Percentiles rank a stretch among this genome's conserved stretches.
Evolutionary conservation across 2,329 filamentous ascomycete species (phyloP).

Genomic region (Onygenales sp.): DNA sequence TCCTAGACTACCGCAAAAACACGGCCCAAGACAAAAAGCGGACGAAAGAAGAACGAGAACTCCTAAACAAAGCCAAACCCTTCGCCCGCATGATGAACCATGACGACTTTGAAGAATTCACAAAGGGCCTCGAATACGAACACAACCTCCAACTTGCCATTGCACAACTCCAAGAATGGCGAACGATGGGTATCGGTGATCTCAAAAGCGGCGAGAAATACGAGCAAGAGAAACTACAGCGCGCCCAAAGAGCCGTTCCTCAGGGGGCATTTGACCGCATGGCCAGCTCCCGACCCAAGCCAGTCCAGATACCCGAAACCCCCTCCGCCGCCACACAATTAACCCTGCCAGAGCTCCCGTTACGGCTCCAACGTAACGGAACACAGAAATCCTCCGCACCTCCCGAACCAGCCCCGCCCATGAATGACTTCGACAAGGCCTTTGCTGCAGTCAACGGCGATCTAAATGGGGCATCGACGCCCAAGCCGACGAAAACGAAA

Average conservation of each 20-base stretch:
- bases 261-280: constrained; percentile 81
- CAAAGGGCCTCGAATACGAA: constrained; percentile 78
- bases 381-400: constrained; percentile 17
- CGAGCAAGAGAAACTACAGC: constrained; percentile 72
- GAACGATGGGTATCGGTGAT: constrained; percentile 72
- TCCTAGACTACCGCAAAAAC: constrained; percentile 91
- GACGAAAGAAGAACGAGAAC: constrained; percentile 86
- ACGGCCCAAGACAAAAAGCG: constrained; percentile 84
- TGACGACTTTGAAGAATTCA: constrained; percentile 78
- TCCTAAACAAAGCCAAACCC: constrained; percentile 88
- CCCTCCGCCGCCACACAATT: constrained; percentile 66
- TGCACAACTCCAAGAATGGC: constrained; percentile 85
- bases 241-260: constrained; percentile 56
- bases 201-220: constrained; percentile 84
- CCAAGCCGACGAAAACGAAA: constrained; percentile 36
- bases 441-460: constrained; percentile 43
- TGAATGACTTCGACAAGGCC: constrained; percentile 46
- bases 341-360: constrained; percentile 67
- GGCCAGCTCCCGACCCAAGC: constrained; percentile 61
- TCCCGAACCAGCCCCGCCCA: constrained; percentile 24
- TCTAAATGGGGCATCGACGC: constrained; percentile 30
- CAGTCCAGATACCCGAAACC: constrained; percentile 59
- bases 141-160: constrained; percentile 87
- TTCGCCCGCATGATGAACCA: constrained; percentile 96
- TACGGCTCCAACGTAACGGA: constrained; percentile 44